These are phyloP conservation scores for Alliaria petiolata DNA, from an alignment of 345 rosid genomes.

Conservation along the genomic window DNA sequence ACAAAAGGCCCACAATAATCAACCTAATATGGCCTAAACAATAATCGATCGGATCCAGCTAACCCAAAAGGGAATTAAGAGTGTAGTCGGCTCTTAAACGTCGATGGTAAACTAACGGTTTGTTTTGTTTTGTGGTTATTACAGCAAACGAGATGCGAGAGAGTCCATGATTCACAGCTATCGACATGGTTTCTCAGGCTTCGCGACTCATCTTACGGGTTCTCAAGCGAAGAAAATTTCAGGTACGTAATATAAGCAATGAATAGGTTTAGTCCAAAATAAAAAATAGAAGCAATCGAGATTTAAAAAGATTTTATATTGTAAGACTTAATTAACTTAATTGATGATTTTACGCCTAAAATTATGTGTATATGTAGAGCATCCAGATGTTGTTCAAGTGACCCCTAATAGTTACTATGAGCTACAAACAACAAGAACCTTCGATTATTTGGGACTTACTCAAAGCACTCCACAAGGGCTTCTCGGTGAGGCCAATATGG, in stretches of 20 bases:
- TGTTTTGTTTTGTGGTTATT: neutral
- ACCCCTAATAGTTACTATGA: conserved; percentile 46
- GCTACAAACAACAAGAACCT: conserved; percentile 61
- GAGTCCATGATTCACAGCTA: conserved; percentile 55
- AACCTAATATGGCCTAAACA: too few species aligned
- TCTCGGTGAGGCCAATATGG: conserved; percentile 46
- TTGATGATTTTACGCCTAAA: too few species aligned
- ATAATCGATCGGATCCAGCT: too few species aligned
- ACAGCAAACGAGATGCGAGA: conserved; percentile 34
- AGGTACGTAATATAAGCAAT: neutral
- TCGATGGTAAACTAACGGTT: neutral
- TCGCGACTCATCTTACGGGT: conserved; percentile 64
- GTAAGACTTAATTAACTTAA: too few species aligned
- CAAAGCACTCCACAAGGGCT: conserved; percentile 32
- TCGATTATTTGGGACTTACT: conserved; percentile 55
- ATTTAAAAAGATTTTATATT: too few species aligned
- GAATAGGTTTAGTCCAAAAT: too few species aligned
- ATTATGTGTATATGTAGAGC: neutral
- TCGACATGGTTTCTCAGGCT: conserved; percentile 68
- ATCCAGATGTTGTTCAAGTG: conserved; percentile 4
- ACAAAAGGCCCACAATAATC: too few species aligned
- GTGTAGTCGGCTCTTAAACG: too few species aligned
- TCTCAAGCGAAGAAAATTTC: conserved; percentile 38
- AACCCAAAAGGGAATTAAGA: too few species aligned
- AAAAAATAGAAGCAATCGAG: neutral